Percentiles rank a stretch among this genome's conserved stretches.
phyloP scores from a whole-genome alignment of 1,284 basidiomycete genomes.

The Apiotrichum porosum region DNA sequence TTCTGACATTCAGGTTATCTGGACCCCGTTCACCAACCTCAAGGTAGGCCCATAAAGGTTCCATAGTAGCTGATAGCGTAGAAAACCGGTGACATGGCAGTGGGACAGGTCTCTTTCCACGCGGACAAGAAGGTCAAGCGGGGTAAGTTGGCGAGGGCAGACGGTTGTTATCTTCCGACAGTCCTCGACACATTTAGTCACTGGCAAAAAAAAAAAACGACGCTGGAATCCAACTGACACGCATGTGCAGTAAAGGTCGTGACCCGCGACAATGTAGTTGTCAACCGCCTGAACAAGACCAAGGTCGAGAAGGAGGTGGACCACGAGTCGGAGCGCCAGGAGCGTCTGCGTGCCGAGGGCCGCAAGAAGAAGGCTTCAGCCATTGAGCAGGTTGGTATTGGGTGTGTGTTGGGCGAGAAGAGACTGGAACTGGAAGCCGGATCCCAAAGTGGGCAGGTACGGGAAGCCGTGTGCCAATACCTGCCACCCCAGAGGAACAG shows the following conservation, averaged over 20 bases:
- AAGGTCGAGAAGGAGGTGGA: constrained; percentile 79
- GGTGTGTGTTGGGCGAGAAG: too few species aligned
- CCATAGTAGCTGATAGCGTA: constrained; percentile 36
- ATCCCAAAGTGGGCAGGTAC: too few species aligned
- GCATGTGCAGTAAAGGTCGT: constrained; percentile 62
- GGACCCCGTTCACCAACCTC: constrained; percentile 82
- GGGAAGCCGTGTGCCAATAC: too few species aligned
- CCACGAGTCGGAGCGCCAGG: constrained; percentile 80
- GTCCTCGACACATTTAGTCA: too few species aligned
- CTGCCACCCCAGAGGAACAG: too few species aligned
- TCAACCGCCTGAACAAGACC: constrained; percentile 94
- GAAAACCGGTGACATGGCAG: constrained; percentile 96
- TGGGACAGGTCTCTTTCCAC: constrained; percentile 92
- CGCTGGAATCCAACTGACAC: neutral
- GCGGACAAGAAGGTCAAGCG: constrained; percentile 80
- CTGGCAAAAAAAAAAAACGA: neutral
- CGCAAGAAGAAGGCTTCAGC: constrained; percentile 63
- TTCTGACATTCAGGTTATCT: constrained; percentile 74
- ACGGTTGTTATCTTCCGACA: too few species aligned
- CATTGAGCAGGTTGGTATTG: constrained; percentile 48
- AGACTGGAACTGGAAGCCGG: too few species aligned
- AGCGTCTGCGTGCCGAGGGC: constrained; percentile 72
- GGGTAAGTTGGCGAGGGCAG: constrained; percentile 55
- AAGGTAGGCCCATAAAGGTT: constrained; percentile 56
- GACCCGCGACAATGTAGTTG: constrained; percentile 79